Conservation (phyloP, 2,329 filamentous ascomycete species). For the Trichoderma sp. region DNA sequence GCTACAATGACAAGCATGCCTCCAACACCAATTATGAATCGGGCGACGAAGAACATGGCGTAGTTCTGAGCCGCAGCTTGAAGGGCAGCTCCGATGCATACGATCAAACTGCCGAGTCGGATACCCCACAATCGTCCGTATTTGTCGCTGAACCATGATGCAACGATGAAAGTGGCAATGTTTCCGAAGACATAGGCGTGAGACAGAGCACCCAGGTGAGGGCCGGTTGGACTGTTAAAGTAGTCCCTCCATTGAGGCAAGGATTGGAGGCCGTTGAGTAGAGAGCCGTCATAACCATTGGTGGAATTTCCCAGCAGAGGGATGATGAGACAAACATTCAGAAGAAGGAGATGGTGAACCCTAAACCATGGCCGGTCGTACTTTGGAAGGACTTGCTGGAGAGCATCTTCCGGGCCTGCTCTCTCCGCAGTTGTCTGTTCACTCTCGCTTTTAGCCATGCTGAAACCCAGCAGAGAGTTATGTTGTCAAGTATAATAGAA, state of each 20-base stretch:
- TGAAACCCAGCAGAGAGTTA: background rate
- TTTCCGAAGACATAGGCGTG: background rate
- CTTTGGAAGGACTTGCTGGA: background rate
- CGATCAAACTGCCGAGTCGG: background rate
- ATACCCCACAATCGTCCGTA: background rate
- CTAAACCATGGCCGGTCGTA: background rate
- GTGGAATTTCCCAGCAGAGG: slow-evolving; percentile 25
- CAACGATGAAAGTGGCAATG: background rate
- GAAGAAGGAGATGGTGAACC: background rate
- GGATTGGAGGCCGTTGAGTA: slow-evolving; percentile 52
- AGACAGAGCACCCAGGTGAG: slow-evolving; percentile 27
- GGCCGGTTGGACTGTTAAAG: slow-evolving; percentile 38
- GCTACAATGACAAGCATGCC: slow-evolving; percentile 51
- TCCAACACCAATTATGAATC: slow-evolving; percentile 56
- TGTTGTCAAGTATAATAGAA: background rate
- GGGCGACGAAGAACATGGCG: slow-evolving; percentile 55
- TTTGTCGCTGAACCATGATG: background rate
- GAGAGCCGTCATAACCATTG: slow-evolving; percentile 48
- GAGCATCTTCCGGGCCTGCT: background rate
- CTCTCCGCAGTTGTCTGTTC: background rate
- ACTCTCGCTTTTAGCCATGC: background rate
- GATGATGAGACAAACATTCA: background rate
- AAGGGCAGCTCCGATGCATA: slow-evolving; percentile 30
- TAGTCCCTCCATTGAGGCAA: slow-evolving; percentile 44
- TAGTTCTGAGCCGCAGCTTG: slow-evolving; percentile 33